Evolutionary conservation across 2,329 filamentous ascomycete species (phyloP).

Genomic region (Elsinoe arachidis): DNA sequence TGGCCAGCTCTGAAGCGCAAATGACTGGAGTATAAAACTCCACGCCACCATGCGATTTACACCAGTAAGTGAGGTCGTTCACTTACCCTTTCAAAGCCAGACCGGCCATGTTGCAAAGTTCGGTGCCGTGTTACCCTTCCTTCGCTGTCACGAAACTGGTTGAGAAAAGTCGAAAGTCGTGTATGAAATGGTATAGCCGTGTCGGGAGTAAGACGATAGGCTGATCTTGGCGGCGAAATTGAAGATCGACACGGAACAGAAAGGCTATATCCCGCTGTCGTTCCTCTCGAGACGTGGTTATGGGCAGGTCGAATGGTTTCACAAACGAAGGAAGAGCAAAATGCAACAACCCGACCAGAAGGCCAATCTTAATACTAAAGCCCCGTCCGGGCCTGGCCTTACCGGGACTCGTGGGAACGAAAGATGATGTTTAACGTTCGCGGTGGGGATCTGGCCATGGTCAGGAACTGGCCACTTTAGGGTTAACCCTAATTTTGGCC

Average conservation of each 20-base stretch:
- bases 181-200: not conserved
- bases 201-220: not conserved
- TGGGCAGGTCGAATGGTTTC: constrained; percentile 12
- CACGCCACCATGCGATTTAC: not conserved
- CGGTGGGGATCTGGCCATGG: too few relatives aligned
- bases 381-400: not conserved
- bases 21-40: not conserved
- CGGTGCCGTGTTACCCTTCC: not conserved
- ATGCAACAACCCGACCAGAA: not conserved
- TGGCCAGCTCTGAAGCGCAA: not conserved
- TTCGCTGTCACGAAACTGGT: not conserved
- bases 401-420: not conserved
- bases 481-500: too few relatives aligned
- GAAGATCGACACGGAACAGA: not conserved
- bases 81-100: constrained; percentile 14
- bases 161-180: not conserved
- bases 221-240: not conserved
- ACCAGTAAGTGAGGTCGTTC: not conserved
- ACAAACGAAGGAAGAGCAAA: not conserved
- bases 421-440: constrained; percentile 8
- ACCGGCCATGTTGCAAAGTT: not conserved
- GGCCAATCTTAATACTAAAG: not conserved
- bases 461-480: too few relatives aligned
- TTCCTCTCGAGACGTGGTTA: not conserved
- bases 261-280: not conserved